Percentiles rank a stretch among this genome's conserved stretches.
Conservation (phyloP, 345 rosid species). For the Hibiscus syriacus region DNA sequence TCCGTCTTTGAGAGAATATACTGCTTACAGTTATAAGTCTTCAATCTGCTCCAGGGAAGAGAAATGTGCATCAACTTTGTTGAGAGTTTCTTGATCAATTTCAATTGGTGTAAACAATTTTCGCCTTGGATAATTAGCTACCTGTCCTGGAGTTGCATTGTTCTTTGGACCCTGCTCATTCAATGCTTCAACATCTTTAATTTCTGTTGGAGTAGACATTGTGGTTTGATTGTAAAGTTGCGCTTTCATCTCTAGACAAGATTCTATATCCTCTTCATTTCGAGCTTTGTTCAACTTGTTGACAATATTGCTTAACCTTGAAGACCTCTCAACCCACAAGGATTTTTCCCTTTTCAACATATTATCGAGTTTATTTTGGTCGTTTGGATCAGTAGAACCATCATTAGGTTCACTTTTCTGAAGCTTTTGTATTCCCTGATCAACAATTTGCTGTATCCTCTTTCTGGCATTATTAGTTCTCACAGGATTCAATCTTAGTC, state of each 20-base stretch:
- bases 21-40: conserved; percentile 24
- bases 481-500: conserved; percentile 36
- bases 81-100: conserved; percentile 52
- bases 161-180: conserved; percentile 19
- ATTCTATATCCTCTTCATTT: conserved; percentile 57
- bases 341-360: conserved; percentile 27
- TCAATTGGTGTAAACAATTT: conserved; percentile 34
- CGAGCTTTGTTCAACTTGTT: conserved; percentile 78
- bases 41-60: conserved; percentile 47
- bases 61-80: conserved; percentile 38
- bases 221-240: conserved; percentile 1
- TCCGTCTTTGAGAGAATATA: neutral
- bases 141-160: conserved; percentile 17
- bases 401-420: conserved; percentile 21
- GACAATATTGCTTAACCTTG: conserved; percentile 42
- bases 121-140: conserved; percentile 18
- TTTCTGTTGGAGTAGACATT: conserved; percentile 18
- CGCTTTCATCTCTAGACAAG: conserved; percentile 35
- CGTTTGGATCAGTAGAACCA: conserved; percentile 13
- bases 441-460: conserved; percentile 46
- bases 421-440: conserved; percentile 34
- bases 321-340: conserved; percentile 40
- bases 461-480: conserved; percentile 49
- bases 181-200: conserved; percentile 10
- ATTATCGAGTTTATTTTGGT: conserved; percentile 27